A percentile compares a stretch with the other conserved stretches of the same genome.
Evolutionary conservation across 2,329 filamentous ascomycete species (phyloP).

Genomic region (Rugonectria rugulosa): DNA sequence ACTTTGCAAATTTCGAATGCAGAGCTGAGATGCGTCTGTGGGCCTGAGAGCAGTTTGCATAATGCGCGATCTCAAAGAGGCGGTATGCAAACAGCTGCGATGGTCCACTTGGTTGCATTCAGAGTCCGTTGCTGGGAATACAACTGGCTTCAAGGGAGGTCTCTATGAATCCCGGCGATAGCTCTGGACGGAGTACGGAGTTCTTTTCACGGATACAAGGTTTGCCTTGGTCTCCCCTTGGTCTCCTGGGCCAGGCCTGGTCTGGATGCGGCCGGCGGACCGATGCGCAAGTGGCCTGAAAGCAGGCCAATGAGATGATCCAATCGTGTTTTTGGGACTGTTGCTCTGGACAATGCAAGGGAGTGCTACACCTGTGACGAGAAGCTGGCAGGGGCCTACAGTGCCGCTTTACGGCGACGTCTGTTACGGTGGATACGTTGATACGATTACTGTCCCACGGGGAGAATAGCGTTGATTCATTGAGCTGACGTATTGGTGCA

Average conservation of each 20-base stretch:
- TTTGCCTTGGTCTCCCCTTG: too few relatives aligned
- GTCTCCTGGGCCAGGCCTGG: not conserved
- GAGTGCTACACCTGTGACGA: not conserved
- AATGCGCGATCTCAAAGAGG: constrained; percentile 20
- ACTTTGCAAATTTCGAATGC: too few relatives aligned
- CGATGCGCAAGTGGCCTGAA: too few relatives aligned
- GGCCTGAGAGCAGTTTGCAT: constrained; percentile 19
- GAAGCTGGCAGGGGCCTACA: constrained; percentile 9
- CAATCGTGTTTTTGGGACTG: not conserved
- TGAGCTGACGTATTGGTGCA: too few relatives aligned
- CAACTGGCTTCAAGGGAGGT: too few relatives aligned
- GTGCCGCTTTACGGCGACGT: constrained; percentile 6
- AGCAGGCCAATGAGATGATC: not conserved
- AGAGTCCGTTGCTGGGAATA: constrained; percentile 8
- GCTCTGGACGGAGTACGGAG: not conserved
- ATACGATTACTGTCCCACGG: too few relatives aligned
- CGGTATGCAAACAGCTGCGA: constrained; percentile 30
- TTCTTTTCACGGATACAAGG: not conserved
- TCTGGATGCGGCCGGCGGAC: not conserved
- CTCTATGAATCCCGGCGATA: too few relatives aligned
- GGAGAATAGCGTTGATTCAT: too few relatives aligned
- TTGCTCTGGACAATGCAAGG: constrained; percentile 25
- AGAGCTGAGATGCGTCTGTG: not conserved
- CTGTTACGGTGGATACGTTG: not conserved
- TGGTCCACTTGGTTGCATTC: constrained; percentile 28